Percentiles rank a stretch among this genome's conserved stretches.
Conservation (phyloP, 805 yeast genomes). For the Teunomyces stri region DNA sequence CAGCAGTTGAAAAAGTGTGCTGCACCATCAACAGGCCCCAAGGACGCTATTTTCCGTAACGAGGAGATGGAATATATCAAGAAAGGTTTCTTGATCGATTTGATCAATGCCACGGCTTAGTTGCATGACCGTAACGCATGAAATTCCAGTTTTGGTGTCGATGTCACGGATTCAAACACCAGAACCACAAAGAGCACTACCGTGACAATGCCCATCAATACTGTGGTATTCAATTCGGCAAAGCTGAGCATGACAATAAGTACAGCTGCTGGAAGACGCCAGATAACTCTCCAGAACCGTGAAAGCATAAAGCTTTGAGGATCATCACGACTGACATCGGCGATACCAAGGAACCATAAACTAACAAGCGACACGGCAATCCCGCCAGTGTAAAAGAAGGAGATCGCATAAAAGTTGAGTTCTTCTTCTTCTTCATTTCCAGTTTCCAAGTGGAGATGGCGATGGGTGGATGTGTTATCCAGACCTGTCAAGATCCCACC, state of each 20-base stretch:
- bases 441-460: slow-evolving; percentile 10
- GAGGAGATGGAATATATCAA: slow-evolving; percentile 23
- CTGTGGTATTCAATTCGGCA: slow-evolving; percentile 38
- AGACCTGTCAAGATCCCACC: slow-evolving; percentile 46
- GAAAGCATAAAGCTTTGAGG: slow-evolving; percentile 27
- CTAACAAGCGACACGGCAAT: slow-evolving; percentile 42
- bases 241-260: slow-evolving; percentile 43
- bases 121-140: background rate
- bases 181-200: slow-evolving; percentile 30
- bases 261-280: slow-evolving; percentile 41
- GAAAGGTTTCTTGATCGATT: slow-evolving; percentile 20
- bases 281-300: slow-evolving; percentile 36
- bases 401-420: slow-evolving; percentile 36
- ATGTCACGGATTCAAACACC: slow-evolving; percentile 36
- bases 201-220: slow-evolving; percentile 44
- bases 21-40: background rate
- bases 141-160: slow-evolving; percentile 18
- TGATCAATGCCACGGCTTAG: slow-evolving; percentile 8
- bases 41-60: slow-evolving; percentile 12
- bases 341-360: slow-evolving; percentile 39
- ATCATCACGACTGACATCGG: slow-evolving; percentile 46
- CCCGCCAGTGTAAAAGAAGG: slow-evolving; percentile 55
- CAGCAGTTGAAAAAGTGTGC: slow-evolving; percentile 2
- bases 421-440: slow-evolving; percentile 22
- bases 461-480: slow-evolving; percentile 15